phyloP scores from a whole-genome alignment of 805 yeast species.

The Tetrapisispora phaffii region DNA sequence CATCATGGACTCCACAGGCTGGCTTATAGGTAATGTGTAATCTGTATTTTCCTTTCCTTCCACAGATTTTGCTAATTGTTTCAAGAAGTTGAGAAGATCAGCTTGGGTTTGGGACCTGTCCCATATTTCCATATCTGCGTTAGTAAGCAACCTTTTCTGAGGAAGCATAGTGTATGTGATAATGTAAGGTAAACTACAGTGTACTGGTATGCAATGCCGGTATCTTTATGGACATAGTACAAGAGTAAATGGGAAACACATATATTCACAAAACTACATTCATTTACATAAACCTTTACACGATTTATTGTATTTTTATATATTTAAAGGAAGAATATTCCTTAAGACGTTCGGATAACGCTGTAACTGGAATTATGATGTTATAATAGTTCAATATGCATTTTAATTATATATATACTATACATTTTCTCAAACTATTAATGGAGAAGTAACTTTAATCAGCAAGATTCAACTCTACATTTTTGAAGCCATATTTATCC shows the following conservation, averaged over 20 bases:
- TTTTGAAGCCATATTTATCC: conserved; percentile 33
- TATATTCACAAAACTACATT: too few species aligned
- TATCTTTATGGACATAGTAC: too few species aligned
- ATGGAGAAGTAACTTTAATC: conserved; percentile 8
- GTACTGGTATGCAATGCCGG: too few species aligned
- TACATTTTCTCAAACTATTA: too few species aligned
- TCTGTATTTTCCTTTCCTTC: conserved; percentile 48
- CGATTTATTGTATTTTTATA: too few species aligned
- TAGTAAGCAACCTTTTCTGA: conserved; percentile 41
- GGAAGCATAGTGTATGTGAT: conserved; percentile 16
- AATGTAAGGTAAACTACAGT: not conserved
- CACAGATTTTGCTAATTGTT: conserved; percentile 52
- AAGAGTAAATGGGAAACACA: too few species aligned
- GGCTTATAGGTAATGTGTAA: conserved; percentile 32
- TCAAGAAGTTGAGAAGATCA: conserved; percentile 45
- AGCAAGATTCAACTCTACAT: conserved; percentile 21
- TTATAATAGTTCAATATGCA: not conserved
- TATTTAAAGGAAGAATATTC: too few species aligned
- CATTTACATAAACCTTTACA: too few species aligned
- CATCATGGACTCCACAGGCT: conserved; percentile 29
- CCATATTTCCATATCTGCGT: conserved; percentile 58
- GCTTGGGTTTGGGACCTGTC: conserved; percentile 39
- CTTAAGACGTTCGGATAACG: too few species aligned
- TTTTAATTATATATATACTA: not conserved
- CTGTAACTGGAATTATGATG: too few species aligned